Base-by-base conservation (phyloP, 352 stramenopile genomes). In the Globisporangium iwayamae region DNA sequence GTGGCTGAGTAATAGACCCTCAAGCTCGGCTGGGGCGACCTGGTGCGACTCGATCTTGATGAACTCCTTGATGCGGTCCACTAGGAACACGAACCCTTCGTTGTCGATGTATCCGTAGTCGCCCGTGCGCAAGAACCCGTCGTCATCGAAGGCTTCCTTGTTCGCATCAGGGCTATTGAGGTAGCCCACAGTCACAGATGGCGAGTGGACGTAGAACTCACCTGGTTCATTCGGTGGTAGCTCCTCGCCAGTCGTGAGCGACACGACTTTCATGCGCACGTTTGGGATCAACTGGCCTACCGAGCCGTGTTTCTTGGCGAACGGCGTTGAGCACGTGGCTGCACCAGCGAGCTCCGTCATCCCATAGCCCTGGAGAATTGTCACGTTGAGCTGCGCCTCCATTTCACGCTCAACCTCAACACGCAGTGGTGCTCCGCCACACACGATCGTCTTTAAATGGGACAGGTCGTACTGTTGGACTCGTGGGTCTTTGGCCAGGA, bases 11-110 rank as follows among this genome's bases (percentile, higher is more conserved):
- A 98, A 55, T 13, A 98, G 69, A 9, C 91, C 93, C 68, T 98
- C 95, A 11, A 98, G 72, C 69, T 98, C 93, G 0, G 94, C 94
- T 14, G 93, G 95, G 9, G 94, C 88, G 10, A 98, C 78, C 61
- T 96, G 93, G 60, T 96, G 94, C 13, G 91, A 93, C 62, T 97
- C 96, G 65, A 97, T 93, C 78, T 98, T 98, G 73, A 98, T 98
- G 2, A 98, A 69, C 69, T 98, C 93, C 78, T 98, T 98, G 18
- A 87, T 67, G n/a, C 95, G 75, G 70, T 98, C 95, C 0, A 91
- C 87, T 32, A 98, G 94, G 62, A 87, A 96, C 20, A 98, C 87
- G 68, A 81, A 98, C 10, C 91, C 93, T 45, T 98, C 90, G n/a
- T 96, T 83, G 67, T 98, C 93, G 43, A 98, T 92, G 54, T 91